phyloP scores from a whole-genome alignment of 306 rosid genomes.

The Pterocarpus santalinus region DNA sequence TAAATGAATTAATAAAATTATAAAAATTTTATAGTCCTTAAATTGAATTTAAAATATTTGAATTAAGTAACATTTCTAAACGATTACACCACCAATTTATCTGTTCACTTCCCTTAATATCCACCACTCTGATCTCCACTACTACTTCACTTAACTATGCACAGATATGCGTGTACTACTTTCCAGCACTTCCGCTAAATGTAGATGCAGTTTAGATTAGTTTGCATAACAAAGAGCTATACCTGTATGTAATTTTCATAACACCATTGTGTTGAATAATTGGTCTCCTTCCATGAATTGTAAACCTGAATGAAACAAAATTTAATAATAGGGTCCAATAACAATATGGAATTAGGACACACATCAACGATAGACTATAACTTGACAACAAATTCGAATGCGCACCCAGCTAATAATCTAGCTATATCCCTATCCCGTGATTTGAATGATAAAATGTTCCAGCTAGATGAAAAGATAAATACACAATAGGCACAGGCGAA shows the following conservation, averaged over 20 bases:
- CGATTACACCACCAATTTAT: background rate
- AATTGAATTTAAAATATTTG: constrained; percentile 2
- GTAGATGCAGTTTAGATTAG: constrained; percentile 1
- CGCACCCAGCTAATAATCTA: constrained; percentile 5
- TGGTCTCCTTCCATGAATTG: constrained; percentile 96
- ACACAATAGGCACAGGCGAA: background rate
- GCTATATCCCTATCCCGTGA: background rate
- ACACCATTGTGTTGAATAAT: constrained; percentile 97
- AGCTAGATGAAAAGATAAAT: constrained; percentile 21
- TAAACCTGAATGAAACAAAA: constrained; percentile 64
- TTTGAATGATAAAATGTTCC: constrained; percentile 14
- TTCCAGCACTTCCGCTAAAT: constrained; percentile 11
- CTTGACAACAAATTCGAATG: background rate
- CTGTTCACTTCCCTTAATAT: constrained; percentile 27
- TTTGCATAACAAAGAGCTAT: constrained; percentile 24
- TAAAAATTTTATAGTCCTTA: background rate
- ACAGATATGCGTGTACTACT: background rate
- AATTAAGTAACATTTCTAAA: constrained; percentile 28
- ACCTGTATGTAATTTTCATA: constrained; percentile 96
- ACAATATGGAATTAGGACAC: constrained; percentile 27
- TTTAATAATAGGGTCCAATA: background rate
- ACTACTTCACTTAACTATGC: background rate
- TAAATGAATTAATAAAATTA: constrained; percentile 28
- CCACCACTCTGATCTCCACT: background rate
- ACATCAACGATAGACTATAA: constrained; percentile 7